Evolutionary conservation across 2,329 filamentous ascomycete genomes (phyloP), one percentile per base, ranked within the genome.

Genomic region (Bipolaris bicolor): DNA sequence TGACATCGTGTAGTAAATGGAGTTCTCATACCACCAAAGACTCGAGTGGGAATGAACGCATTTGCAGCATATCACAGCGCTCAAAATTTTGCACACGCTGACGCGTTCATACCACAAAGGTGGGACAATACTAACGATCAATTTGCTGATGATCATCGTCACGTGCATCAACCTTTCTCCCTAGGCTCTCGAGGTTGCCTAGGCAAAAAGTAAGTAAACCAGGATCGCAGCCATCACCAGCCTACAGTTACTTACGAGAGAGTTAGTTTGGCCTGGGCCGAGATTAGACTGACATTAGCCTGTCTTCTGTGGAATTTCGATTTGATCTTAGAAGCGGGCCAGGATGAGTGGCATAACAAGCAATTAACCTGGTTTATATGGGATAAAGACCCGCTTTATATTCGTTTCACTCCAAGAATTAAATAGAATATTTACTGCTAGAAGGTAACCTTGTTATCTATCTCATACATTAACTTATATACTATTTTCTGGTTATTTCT

Each of bases 151-250:
- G 37, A 40, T 40, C 37, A 40, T 13, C 37, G 37, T 40, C 37
- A 40, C 37, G 37, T 40, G 37, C 37, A 40, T 40, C 37, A 40
- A 40, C 37, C 37, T 40, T 40, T 40, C 37, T 40, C 37, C 37
- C 37, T 40, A 40, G 37, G 37, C 37, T 40, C 37, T 40, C 37
- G 37, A 16, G 37, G 37, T 18, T 40, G 37, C 37, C 18, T 40
- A 40, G 37, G 37, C 37, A 40, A 40, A 16, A 40, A 40, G 37
- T 40, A 40, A 40, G 37, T 40, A 16, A 40, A 16, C 37, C 37
- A 13, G 18, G 37, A 40, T 20, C 18, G n/a, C 15, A 40, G 37
- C 37, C 37, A 40, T 40, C 11, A 40, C n/a, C 7, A 40, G 37
- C 37, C n/a, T 16, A 40, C 37, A 40, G 37, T 20, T 40, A 40